phyloP scores from a whole-genome alignment of 495 filamentous ascomycete genomes.

The Bacidia gigantensis region DNA sequence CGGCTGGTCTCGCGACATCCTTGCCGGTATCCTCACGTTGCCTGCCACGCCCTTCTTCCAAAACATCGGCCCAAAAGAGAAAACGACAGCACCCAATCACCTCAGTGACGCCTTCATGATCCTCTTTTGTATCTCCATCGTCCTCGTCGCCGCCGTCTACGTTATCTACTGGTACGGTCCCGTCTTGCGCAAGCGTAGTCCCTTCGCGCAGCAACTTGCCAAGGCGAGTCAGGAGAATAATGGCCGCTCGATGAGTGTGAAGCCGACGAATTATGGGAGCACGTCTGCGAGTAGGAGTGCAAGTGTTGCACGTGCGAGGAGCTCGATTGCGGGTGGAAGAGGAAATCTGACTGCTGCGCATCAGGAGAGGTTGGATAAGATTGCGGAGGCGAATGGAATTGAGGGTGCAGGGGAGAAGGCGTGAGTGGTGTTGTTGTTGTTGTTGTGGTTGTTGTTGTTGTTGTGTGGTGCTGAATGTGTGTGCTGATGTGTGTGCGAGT shows the following conservation, averaged over 20 bases:
- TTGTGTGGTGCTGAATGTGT: no score
- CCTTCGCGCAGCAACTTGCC: constrained; percentile 59
- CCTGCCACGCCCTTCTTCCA: constrained; percentile 49
- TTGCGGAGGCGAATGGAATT: constrained; percentile 1
- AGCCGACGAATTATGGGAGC: constrained; percentile 22
- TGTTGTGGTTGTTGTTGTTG: no score
- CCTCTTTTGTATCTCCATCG: constrained; percentile 50
- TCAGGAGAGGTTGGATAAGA: constrained; percentile 6
- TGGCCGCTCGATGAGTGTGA: constrained; percentile 27
- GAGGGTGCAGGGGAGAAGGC: no score
- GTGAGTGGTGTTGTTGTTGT: no score
- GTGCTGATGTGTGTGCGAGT: no score
- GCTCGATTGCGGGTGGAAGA: constrained; percentile 5
- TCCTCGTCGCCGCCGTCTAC: constrained; percentile 62
- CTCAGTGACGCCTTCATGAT: constrained; percentile 61
- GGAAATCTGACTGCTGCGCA: background rate
- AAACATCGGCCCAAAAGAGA: constrained; percentile 45
- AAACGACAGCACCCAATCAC: constrained; percentile 30
- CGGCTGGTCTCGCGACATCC: constrained; percentile 64
- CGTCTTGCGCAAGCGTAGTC: constrained; percentile 48
- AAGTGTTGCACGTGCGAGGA: constrained; percentile 8
- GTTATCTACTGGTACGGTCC: constrained; percentile 69
- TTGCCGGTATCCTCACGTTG: constrained; percentile 66
- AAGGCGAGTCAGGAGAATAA: constrained; percentile 35
- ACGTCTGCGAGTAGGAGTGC: constrained; percentile 2